phyloP scores from a whole-genome alignment of 192 early-diverging fungal species.

The Backusella tarrabulga region DNA sequence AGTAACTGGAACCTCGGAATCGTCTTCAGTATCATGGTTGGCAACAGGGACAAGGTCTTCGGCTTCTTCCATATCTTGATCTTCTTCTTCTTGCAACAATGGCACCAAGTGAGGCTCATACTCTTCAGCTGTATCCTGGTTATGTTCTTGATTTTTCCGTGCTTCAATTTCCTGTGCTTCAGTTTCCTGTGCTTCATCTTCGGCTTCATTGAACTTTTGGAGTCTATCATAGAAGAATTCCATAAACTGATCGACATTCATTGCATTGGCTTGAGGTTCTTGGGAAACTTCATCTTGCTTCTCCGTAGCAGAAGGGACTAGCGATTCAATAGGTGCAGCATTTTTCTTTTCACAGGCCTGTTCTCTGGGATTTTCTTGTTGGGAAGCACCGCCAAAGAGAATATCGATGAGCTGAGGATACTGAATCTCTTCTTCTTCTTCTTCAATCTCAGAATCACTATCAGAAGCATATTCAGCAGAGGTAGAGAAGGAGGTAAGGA shows the following conservation, averaged over 20 bases:
- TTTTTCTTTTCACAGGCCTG: background rate
- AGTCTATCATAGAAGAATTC: background rate
- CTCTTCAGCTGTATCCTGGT: background rate
- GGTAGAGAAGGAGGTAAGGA: background rate
- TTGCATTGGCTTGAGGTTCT: background rate
- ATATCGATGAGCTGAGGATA: background rate
- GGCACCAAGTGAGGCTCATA: background rate
- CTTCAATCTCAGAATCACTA: background rate
- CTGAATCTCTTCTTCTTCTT: background rate
- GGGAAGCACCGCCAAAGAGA: background rate
- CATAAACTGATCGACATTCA: constrained; percentile 4
- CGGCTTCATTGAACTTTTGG: background rate
- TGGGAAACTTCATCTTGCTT: background rate
- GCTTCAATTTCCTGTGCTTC: background rate
- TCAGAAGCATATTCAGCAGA: background rate
- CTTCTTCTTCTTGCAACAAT: background rate
- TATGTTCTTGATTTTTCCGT: background rate
- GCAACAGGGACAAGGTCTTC: background rate
- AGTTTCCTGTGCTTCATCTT: background rate
- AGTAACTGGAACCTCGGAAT: background rate
- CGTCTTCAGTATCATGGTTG: background rate
- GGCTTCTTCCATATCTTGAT: constrained; percentile 7
- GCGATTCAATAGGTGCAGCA: background rate
- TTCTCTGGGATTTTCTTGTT: background rate
- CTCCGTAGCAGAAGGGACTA: no score